phyloP scores from a whole-genome alignment of 2,329 filamentous ascomycete genomes.

The Corinectria fuckeliana region DNA sequence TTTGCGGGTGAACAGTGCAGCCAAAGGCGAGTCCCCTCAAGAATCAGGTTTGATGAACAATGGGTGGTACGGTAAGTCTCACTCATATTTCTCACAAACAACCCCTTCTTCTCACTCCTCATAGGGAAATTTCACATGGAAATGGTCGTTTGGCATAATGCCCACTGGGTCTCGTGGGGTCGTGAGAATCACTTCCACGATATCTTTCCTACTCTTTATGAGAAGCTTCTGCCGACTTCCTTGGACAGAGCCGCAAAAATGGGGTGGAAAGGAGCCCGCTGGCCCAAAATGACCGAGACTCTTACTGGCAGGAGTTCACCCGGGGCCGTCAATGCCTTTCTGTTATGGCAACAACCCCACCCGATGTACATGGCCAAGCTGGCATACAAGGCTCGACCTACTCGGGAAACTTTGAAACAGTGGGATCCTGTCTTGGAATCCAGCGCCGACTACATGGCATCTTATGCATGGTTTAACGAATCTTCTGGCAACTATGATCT shows the following conservation, averaged over 20 bases:
- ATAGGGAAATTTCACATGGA: slow-evolving; percentile 51
- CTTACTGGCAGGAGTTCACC: slow-evolving; percentile 40
- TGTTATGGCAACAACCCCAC: slow-evolving; percentile 68
- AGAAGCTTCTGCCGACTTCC: slow-evolving; percentile 51
- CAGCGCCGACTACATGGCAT: slow-evolving; percentile 65
- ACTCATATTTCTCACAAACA: rapidly evolving
- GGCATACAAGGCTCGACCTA: slow-evolving; percentile 38
- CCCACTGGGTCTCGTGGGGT: slow-evolving; percentile 50
- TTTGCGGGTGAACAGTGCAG: slow-evolving; percentile 50
- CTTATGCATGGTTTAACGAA: slow-evolving; percentile 61
- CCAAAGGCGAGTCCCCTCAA: slow-evolving; percentile 46
- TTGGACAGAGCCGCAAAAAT: slow-evolving; percentile 46
- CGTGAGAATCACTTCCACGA: slow-evolving; percentile 45
- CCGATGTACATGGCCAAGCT: slow-evolving; percentile 65
- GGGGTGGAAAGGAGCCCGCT: slow-evolving; percentile 52
- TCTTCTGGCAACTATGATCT: slow-evolving; percentile 59
- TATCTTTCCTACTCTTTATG: slow-evolving; percentile 52
- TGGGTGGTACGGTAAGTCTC: slow-evolving; percentile 50
- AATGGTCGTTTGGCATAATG: slow-evolving; percentile 51
- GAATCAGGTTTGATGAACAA: slow-evolving; percentile 55
- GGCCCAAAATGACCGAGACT: slow-evolving; percentile 48
- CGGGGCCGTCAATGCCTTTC: slow-evolving; percentile 65
- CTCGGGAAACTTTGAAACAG: slow-evolving; percentile 49
- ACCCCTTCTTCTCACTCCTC: neutral
- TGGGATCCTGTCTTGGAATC: slow-evolving; percentile 61